Conservation (phyloP, 768 basidiomycete genomes). For the Dictyophora rubrovolvata region DNA sequence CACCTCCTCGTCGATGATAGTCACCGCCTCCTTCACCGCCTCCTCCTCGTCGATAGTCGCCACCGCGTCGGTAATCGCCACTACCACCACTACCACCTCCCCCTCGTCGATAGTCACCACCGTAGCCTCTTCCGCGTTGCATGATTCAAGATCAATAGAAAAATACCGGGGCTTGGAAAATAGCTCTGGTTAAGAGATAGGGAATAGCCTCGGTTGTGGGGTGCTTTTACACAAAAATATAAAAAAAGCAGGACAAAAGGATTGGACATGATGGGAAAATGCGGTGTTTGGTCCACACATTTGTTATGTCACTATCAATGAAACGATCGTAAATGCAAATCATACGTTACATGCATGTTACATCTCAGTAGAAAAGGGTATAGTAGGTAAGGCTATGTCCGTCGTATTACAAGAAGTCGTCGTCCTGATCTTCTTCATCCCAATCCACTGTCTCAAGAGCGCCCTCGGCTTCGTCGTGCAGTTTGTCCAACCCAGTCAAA, state of each 20-base stretch:
- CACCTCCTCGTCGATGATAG: too few relatives aligned
- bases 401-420: slow-evolving; percentile 15
- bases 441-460: slow-evolving; percentile 65
- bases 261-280: too few relatives aligned
- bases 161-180: too few relatives aligned
- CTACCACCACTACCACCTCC: slow-evolving; percentile 22
- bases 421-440: slow-evolving; percentile 53
- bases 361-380: neutral
- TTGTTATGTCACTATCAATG: too few relatives aligned
- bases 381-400: neutral
- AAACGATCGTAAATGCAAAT: too few relatives aligned
- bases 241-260: too few relatives aligned
- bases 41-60: slow-evolving; percentile 15
- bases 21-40: neutral
- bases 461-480: slow-evolving; percentile 67
- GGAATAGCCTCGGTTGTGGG: too few relatives aligned
- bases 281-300: too few relatives aligned
- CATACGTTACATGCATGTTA: neutral
- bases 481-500: slow-evolving; percentile 68
- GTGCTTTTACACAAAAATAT: too few relatives aligned
- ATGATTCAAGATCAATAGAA: neutral
- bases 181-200: too few relatives aligned
- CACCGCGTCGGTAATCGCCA: slow-evolving; percentile 21
- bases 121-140: neutral
- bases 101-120: slow-evolving; percentile 1